Evolutionary conservation across 176 grass and related monocot genomes (phyloP), one percentile per base, ranked within the genome.

Genomic region (Ensete ventricosum): DNA sequence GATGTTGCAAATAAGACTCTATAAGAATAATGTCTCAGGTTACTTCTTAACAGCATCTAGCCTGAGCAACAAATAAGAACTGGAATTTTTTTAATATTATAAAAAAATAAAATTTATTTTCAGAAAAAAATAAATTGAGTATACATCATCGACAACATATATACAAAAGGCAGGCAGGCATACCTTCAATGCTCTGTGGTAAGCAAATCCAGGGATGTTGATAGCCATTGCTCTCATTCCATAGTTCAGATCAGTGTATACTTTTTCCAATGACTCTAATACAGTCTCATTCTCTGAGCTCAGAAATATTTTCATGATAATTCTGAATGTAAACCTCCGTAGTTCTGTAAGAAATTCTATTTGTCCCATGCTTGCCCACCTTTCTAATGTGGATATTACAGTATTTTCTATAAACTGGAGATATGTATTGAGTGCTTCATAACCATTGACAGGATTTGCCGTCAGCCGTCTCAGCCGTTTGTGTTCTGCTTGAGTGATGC

Each of bases 181-280:
- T 77, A 83, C 81, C 77, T 83, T 79, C 34, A 97, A 78, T 51
- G 94, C 94, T 53, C n/a, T 65, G 67, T 66, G 84, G 81, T 84
- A 97, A 2, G 94, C 85, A 76, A 97, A 97, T 1, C 94, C 93
- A 0, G 94, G 94, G 11, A 97, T 19, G 76, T 97, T 80, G 71
- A 97, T 93, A 53, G 94, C 94, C 90, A 97, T 91, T 54, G 90
- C 94, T 29, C 94, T 83, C 72, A 97, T 82, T 2, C 94, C 94
- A 74, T 90, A 85, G 81, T 97, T 97, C 66, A 97, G 88, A 2
- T 97, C 78, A 6, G 88, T 91, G 85, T 97, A 97, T 67, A 87
- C 87, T 54, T 76, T 78, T 75, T 93, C 94, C 22, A 97, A 81
- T 13, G 84, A 80, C 55, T 79, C 84, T 9, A 60, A 2, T 16